Evolutionary conservation across 2,329 filamentous ascomycete species (phyloP), one percentile per base, ranked within the genome.

Genomic region (Penicillium oxalicum): DNA sequence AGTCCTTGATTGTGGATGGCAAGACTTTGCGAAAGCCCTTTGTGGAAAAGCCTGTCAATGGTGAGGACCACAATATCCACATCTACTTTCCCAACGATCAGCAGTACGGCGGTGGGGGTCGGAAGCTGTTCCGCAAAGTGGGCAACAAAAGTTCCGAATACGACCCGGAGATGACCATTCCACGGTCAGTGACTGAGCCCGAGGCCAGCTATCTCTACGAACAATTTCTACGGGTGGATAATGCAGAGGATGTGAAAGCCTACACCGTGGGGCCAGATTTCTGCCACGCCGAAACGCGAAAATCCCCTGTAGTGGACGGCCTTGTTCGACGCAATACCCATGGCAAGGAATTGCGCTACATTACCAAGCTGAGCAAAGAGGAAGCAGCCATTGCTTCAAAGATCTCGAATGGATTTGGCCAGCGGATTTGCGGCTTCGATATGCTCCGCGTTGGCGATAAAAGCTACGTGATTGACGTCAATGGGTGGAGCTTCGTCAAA

Each of bases 401-500:
- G 60, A 97, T 98, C 51, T 89, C 91, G 2, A 85, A 83, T 39
- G 87, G 89, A 0, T 98, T 98, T 68, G 93, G 91, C 0, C 93
- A 98, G 68, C 79, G 89, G 47, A 91, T 98, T 2, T 98, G 93
- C 65, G 93, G 93, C 0, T 98, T 98, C 62, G 93, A 98, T 66
- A 77, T 98, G 51, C 76, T 98, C 48, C 84, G 94, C 27, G 89
- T 91, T 9, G 84, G 83, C 43, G 88, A 90, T 12, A 88, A 88
- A 67, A 97, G 91, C 66, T 98, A 89, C 70, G 93, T 98, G 42
- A 98, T 98, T 58, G 93, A 98, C 62, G 93, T 98, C 60, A 98
- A 98, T 67, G 93, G 93, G 9, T 98, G 94, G 94, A 97, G 91
- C 65, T 98, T 98, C 62, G 93, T 98, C 68, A 98, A 98, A 68